Conservation (phyloP, 164 flowering plant genomes). For the Chimonanthus praecox region DNA sequence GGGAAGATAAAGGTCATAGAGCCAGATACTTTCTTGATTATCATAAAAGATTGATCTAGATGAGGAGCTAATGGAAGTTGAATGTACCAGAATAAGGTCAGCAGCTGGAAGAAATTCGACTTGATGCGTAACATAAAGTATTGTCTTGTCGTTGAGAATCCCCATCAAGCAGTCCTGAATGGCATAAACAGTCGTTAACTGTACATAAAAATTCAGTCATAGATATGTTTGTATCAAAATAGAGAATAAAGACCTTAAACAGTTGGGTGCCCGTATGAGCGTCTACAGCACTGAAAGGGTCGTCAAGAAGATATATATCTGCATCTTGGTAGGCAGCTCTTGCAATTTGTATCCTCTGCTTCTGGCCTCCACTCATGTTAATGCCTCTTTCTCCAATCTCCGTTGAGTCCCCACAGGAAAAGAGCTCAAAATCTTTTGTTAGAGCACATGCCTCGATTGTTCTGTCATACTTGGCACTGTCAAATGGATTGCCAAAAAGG, state of each 20-base stretch:
- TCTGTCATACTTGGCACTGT: slow-evolving; percentile 47
- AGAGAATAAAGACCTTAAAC: slow-evolving; percentile 45
- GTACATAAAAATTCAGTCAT: not conserved
- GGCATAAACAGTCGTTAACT: not conserved
- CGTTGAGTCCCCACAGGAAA: slow-evolving; percentile 73
- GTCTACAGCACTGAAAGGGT: slow-evolving; percentile 99
- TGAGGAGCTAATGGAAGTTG: slow-evolving; percentile 1
- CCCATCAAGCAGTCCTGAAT: slow-evolving; percentile 88
- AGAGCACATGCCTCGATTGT: slow-evolving; percentile 83
- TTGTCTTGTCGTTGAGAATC: slow-evolving; percentile 75
- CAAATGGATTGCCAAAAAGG: slow-evolving; percentile 64
- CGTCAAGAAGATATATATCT: slow-evolving; percentile 90
- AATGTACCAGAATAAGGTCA: slow-evolving; percentile 81
- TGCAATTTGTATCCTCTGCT: slow-evolving; percentile 95
- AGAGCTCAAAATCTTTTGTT: slow-evolving; percentile 81
- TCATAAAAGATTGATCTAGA: not conserved
- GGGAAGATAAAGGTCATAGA: not conserved
- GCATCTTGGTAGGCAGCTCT: slow-evolving; percentile 95
- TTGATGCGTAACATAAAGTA: slow-evolving; percentile 91
- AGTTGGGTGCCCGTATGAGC: slow-evolving; percentile 96
- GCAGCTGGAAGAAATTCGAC: slow-evolving; percentile 98
- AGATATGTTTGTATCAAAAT: not conserved
- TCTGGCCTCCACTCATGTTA: slow-evolving; percentile 98
- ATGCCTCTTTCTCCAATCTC: slow-evolving; percentile 98
- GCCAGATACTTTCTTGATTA: not conserved